Evolutionary conservation across 2,329 filamentous ascomycete species (phyloP).

Genomic region (Fusarium buxicola): DNA sequence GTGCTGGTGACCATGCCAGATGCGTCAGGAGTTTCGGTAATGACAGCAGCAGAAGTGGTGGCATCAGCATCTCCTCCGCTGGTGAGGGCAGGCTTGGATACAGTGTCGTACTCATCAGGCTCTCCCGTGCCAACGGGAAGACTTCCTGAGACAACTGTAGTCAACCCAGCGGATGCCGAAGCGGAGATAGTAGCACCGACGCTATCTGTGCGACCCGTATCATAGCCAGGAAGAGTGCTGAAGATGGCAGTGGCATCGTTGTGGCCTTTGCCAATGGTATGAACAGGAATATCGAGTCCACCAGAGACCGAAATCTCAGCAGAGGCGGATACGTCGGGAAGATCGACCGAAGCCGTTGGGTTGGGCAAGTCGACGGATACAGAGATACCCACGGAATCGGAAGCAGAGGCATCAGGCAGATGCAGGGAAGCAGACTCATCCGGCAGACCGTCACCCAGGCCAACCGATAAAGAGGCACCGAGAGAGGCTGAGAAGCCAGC

Average conservation of each 20-base stretch:
- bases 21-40: constrained; percentile 23
- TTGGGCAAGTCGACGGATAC: not conserved
- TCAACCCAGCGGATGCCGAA: constrained; percentile 12
- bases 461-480: not conserved
- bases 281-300: constrained; percentile 17
- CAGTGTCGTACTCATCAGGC: constrained; percentile 3
- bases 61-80: constrained; percentile 16
- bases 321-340: not conserved
- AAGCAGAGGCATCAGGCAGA: not conserved
- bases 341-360: not conserved
- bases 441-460: not conserved
- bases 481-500: not conserved
- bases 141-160: constrained; percentile 12
- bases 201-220: not conserved
- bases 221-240: constrained; percentile 9
- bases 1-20: constrained; percentile 40
- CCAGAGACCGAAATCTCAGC: not conserved
- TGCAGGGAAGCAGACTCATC: not conserved
- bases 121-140: constrained; percentile 13
- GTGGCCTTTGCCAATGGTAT: constrained; percentile 17
- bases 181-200: constrained; percentile 17
- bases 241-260: constrained; percentile 28
- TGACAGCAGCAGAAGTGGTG: constrained; percentile 13
- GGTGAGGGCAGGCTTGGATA: constrained; percentile 14
- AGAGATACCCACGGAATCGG: not conserved